phyloP scores from a whole-genome alignment of 176 grass and related monocot genomes.

The Coix lacrymajobi region DNA sequence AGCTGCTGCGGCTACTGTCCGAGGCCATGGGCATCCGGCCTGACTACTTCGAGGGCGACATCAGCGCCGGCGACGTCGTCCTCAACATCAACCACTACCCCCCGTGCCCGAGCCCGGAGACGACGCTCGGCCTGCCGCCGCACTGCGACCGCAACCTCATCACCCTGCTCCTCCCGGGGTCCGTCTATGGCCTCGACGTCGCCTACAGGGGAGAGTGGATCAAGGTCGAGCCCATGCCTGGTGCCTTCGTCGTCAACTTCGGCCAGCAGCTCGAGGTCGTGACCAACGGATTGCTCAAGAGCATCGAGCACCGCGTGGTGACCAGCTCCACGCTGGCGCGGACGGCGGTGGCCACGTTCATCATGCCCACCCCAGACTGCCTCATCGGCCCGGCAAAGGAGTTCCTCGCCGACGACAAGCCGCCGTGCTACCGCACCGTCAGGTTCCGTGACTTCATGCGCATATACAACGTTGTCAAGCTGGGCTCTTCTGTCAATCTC shows the following conservation, averaged over 20 bases:
- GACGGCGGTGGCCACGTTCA: not conserved
- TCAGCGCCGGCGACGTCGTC: slow-evolving; percentile 23
- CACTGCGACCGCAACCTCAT: not conserved
- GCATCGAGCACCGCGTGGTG: not conserved
- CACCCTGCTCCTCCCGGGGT: not conserved
- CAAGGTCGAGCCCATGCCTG: not conserved
- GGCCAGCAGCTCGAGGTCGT: not conserved
- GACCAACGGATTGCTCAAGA: not conserved
- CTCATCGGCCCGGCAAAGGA: not conserved
- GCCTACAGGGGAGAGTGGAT: not conserved
- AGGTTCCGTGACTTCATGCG: not conserved
- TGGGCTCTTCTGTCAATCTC: not conserved
- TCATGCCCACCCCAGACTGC: not conserved
- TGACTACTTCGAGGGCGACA: slow-evolving; percentile 42
- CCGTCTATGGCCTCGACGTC: not conserved
- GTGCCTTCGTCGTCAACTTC: slow-evolving; percentile 40
- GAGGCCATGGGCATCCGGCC: slow-evolving; percentile 38
- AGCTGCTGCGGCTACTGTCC: slow-evolving; percentile 36
- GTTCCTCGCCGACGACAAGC: not conserved
- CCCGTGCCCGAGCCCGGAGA: slow-evolving; percentile 21
- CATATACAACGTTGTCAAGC: not conserved
- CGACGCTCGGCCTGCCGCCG: not conserved
- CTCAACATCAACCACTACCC: slow-evolving; percentile 36
- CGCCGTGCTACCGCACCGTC: not conserved
- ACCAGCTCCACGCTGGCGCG: not conserved